Conservation (phyloP, 768 basidiomycete species). For the Macrolepiota dolichaula region DNA sequence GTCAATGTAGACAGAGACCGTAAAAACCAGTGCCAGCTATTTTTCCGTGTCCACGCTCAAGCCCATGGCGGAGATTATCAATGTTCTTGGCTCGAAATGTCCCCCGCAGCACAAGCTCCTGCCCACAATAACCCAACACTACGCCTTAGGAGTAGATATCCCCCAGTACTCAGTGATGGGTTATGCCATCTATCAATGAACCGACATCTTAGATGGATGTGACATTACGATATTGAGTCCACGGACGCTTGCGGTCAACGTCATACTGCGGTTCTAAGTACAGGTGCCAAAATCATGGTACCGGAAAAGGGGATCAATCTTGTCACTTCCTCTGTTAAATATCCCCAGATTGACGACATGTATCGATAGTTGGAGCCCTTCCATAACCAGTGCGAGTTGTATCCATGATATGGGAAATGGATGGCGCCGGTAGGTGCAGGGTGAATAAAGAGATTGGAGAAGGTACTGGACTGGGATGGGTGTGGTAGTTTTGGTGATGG, state of each 20-base stretch:
- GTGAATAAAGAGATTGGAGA: conserved; percentile 25
- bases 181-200: not conserved
- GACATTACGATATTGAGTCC: not conserved
- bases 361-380: conserved; percentile 21
- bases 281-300: too few species aligned
- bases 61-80: not conserved
- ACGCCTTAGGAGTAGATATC: not conserved
- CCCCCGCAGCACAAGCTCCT: not conserved
- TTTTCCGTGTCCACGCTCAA: too few species aligned
- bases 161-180: not conserved
- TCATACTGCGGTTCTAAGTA: too few species aligned
- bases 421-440: not conserved
- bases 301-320: too few species aligned
- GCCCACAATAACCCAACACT: not conserved
- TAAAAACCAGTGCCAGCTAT: not conserved
- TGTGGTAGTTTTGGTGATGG: not conserved
- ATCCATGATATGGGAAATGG: conserved; percentile 9
- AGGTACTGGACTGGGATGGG: not conserved
- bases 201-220: not conserved
- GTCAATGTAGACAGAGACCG: not conserved
- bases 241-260: not conserved
- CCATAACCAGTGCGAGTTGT: conserved; percentile 18
- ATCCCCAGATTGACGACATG: conserved; percentile 30
- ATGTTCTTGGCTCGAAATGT: not conserved
- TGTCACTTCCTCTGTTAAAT: too few species aligned